Evolutionary conservation across 768 basidiomycete species (phyloP).

Genomic region (Mycena metata): DNA sequence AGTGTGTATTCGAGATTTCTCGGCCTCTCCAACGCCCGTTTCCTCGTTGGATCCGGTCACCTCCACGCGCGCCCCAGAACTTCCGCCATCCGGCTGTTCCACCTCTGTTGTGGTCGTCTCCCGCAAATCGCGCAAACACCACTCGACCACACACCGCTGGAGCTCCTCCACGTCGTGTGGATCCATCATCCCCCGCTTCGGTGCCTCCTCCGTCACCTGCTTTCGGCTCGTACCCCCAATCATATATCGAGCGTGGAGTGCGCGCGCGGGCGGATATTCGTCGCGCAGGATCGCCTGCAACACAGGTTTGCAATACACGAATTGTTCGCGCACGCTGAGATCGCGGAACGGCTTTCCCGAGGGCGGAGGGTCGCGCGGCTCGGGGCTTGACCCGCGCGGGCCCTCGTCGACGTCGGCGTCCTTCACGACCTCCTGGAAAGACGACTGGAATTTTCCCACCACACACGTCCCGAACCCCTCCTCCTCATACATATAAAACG

Average conservation of each 20-base stretch:
- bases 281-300: conserved; percentile 71
- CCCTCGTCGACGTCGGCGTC: conserved; percentile 50
- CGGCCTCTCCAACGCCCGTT: background rate
- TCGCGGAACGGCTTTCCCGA: conserved; percentile 56
- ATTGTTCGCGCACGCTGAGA: conserved; percentile 68
- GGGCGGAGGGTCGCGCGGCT: conserved; percentile 59
- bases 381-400: conserved; percentile 49
- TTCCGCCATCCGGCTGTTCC: conserved; percentile 13
- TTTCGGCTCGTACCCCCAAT: conserved; percentile 8
- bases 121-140: conserved; percentile 57
- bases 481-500: conserved; percentile 72
- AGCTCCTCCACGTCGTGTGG: conserved; percentile 54
- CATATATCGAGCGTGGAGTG: conserved; percentile 17
- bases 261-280: conserved; percentile 64
- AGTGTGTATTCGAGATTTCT: conserved; percentile 23
- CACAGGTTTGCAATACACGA: conserved; percentile 75
- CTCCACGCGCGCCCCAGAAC: background rate
- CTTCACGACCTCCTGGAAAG: conserved; percentile 54
- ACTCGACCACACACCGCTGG: conserved; percentile 52
- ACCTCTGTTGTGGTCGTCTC: conserved; percentile 22
- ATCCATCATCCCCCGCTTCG: conserved; percentile 58
- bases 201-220: conserved; percentile 10
- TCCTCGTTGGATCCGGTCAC: background rate
- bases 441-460: conserved; percentile 71
- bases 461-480: conserved; percentile 74